Conservation (phyloP, 768 basidiomycete species). For the Chalciporus sphaerocephalus region DNA sequence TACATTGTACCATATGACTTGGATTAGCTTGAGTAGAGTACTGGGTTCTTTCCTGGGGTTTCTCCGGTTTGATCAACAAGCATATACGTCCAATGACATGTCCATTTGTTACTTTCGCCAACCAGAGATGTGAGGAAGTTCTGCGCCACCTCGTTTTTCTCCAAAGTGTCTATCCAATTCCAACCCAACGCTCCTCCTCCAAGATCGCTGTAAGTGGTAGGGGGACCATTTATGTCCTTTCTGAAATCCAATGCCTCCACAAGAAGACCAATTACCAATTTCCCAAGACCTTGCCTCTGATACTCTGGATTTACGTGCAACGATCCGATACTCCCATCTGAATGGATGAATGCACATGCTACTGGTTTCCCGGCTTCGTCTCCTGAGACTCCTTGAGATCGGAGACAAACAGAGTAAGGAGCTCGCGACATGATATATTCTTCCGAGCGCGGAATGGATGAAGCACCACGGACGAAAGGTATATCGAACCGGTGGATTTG, state of each 20-base stretch:
- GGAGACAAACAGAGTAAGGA: constrained; percentile 23
- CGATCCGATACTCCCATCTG: constrained; percentile 19
- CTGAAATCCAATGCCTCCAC: constrained; percentile 8
- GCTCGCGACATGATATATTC: constrained; percentile 19
- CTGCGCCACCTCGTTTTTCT: constrained; percentile 3
- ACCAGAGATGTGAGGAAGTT: constrained; percentile 12
- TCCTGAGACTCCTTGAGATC: background rate
- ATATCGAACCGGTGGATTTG: constrained; percentile 12
- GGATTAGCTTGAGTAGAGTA: background rate
- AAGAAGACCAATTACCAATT: constrained; percentile 9
- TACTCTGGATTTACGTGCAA: constrained; percentile 9
- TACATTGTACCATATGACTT: background rate
- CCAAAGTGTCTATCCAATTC: constrained; percentile 19
- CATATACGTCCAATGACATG: constrained; percentile 16
- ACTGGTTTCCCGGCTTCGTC: constrained; percentile 1
- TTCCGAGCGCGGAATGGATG: constrained; percentile 13
- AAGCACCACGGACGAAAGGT: constrained; percentile 8
- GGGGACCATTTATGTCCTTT: background rate
- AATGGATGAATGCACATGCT: constrained; percentile 17
- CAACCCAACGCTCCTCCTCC: constrained; percentile 21
- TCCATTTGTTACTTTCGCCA: constrained; percentile 3
- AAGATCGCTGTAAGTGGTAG: constrained; percentile 10
- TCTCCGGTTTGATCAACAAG: background rate
- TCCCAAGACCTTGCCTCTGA: constrained; percentile 13
- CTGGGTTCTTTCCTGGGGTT: background rate